Conservation (phyloP, 2,329 filamentous ascomycete species). For the Colletotrichum salicis region DNA sequence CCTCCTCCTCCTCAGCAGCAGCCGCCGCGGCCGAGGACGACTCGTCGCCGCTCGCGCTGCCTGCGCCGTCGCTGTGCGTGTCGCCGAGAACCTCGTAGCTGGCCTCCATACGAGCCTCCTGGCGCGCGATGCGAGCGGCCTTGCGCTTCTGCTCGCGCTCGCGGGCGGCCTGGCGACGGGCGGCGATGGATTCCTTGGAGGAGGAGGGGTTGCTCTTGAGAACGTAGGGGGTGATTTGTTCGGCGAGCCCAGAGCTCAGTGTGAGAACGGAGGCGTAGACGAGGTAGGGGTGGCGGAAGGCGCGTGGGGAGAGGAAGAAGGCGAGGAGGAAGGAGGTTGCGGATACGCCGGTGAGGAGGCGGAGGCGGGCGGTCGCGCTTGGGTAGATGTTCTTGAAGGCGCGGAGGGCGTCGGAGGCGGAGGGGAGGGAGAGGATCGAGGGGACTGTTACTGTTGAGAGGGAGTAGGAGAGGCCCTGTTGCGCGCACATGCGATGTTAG, state of each 20-base stretch:
- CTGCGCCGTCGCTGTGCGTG: constrained; percentile 56
- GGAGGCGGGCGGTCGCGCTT: constrained; percentile 72
- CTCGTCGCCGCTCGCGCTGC: constrained; percentile 61
- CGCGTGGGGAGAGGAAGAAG: constrained; percentile 79
- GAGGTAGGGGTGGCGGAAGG: constrained; percentile 86
- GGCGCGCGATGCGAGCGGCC: constrained; percentile 44
- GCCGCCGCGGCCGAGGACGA: constrained; percentile 39
- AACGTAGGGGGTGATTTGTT: constrained; percentile 58
- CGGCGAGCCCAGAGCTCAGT: constrained; percentile 67
- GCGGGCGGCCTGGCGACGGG: constrained; percentile 41
- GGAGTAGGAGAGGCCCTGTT: constrained; percentile 87
- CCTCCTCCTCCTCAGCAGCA: constrained; percentile 54
- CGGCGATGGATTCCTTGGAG: constrained; percentile 40
- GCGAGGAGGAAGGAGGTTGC: constrained; percentile 79
- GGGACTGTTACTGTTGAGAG: constrained; percentile 82
- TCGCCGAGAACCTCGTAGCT: constrained; percentile 77
- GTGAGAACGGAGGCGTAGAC: constrained; percentile 83
- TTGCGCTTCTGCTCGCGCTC: constrained; percentile 40
- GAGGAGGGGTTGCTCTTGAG: constrained; percentile 43
- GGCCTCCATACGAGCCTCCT: constrained; percentile 67
- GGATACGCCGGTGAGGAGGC: constrained; percentile 75
- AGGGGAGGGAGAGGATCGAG: constrained; percentile 82
- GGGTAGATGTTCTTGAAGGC: constrained; percentile 76
- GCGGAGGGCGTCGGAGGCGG: constrained; percentile 75
- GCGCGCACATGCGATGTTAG: background rate